These are phyloP conservation scores for Boletus rubescentipes DNA, from an alignment of 768 basidiomycete species.

Conservation along the genomic window DNA sequence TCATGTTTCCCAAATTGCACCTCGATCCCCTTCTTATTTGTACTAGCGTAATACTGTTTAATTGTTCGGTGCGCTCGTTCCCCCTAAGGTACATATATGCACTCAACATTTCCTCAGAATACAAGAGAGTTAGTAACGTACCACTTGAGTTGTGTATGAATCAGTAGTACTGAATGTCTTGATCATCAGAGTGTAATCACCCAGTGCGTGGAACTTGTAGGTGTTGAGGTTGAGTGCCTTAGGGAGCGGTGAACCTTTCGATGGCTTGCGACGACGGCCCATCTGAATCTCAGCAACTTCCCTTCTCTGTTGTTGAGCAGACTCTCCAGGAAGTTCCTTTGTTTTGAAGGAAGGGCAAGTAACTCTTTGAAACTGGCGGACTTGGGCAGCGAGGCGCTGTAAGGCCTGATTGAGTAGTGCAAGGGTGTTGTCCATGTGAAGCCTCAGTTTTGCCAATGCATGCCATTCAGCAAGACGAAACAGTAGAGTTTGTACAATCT, in stretches of 20 bases:
- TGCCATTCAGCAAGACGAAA: slow-evolving; percentile 1
- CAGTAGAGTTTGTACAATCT: slow-evolving; percentile 22
- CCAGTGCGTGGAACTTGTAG: background rate
- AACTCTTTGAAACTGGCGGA: background rate
- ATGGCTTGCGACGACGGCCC: no score
- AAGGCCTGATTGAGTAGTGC: background rate
- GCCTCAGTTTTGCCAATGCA: background rate
- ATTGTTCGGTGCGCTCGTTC: slow-evolving; percentile 5
- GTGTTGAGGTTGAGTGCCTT: no score
- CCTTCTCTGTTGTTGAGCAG: background rate
- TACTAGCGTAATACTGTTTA: slow-evolving; percentile 27
- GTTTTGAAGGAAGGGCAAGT: background rate
- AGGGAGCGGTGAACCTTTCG: no score
- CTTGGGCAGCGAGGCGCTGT: background rate
- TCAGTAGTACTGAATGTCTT: background rate
- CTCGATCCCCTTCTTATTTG: slow-evolving; percentile 17
- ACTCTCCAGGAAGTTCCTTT: background rate
- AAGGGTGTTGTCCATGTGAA: background rate
- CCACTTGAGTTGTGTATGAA: background rate
- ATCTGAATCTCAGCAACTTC: no score
- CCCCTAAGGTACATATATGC: no score
- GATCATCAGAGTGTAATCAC: background rate
- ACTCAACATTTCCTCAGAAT: no score
- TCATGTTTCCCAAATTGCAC: slow-evolving; percentile 11
- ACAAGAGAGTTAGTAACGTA: background rate